Base-by-base conservation (phyloP, 2,329 filamentous ascomycete genomes). In the Pestalotiopsis sp. region DNA sequence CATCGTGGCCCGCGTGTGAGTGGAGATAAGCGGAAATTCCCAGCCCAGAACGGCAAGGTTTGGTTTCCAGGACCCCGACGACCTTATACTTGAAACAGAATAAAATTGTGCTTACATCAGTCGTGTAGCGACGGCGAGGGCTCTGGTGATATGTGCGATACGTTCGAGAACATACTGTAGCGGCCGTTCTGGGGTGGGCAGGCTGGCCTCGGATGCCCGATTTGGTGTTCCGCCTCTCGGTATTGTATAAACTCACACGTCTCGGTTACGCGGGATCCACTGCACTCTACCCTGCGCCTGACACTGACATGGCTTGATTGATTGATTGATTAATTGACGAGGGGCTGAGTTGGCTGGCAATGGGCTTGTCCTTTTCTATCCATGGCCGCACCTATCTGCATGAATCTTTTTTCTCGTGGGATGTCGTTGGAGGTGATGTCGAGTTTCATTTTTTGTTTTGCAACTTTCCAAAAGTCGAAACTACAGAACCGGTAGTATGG, bases 41-140 rank as follows among this genome's bases (percentile, higher is more conserved):
- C n/a, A 20, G 59, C 59, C 59, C 7, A 62, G 59, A 62, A 62
- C 1, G 59, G 59, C 36, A 36, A 62, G 12, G 13, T 14, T 11
- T 62, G 59, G 59, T 23, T n/a, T n/a, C 27, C 59, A 20, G 59
- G 59, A 62, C 36, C 31, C 31, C 17, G 36, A 36, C 27, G 38
- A 36, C 59, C n/a, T 36, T 62, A 20, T 62, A 62, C 27, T 6
- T 39, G 59, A 62, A 62, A 62, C 59, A 62, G 31, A 36, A 39
- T 39, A 17, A 62, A 36, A 62, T 62, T 62, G 59, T 17, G n/a
- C 59, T 62, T 62, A 20, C 59, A 62, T 62, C 59, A 36, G 25
- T 59, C 57, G 57, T 13, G 57, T 36, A 38, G 59, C 25, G 9
- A 20, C 9, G 25, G 27, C 59, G 14, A 12, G 38, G 27, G 27